Evolutionary conservation across 345 rosid species (phyloP), one percentile per base, ranked within the genome.

Genomic region (Gossypium australe): DNA sequence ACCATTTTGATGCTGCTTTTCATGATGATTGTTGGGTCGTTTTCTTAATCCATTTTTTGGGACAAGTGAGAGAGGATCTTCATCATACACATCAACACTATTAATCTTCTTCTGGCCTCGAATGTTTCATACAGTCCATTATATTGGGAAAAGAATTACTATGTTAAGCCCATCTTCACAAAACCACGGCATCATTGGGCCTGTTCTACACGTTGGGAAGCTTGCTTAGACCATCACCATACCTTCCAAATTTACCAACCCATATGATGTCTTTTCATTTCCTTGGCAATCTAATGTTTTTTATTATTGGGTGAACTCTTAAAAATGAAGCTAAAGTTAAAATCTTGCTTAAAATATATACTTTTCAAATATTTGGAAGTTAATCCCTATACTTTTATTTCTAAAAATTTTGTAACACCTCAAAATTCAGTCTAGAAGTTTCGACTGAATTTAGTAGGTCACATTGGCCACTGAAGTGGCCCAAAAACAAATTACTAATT

Each of bases 1-100:
- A 70, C 22, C 75, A 58, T 24, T 58, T 58, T 22, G 78, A 55
- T 78, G 69, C 76, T 47, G 69, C 81, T 83, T 81, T 85, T 34
- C 38, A 34, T 79, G 53, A 82, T 77, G 78, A 80, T 80, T 75
- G 84, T 83, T 77, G 67, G 74, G 85, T 80, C 84, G 63, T 77
- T 80, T 85, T 85, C 84, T 70, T 70, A 10, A 55, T 34, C 49
- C 49, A 70, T 53, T 53, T 29, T 17, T 43, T 1, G 10, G 17
- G 13, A 6, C 14, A 34, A 34, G 2, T 22, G 27, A 66, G 71
- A 47, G 12, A 67, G 57, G 38, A 67, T 24, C 56, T 67, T 47
- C 43, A 67, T 18, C 16, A 24, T 13, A 24, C 13, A 4, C 11
- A 51, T n/a, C 11, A 55, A 55, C 24, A 55, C 7, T n/a, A 45